These are phyloP conservation scores for Guadua angustifolia DNA, from an alignment of 176 grass and related monocot genomes.

Conservation along the genomic window DNA sequence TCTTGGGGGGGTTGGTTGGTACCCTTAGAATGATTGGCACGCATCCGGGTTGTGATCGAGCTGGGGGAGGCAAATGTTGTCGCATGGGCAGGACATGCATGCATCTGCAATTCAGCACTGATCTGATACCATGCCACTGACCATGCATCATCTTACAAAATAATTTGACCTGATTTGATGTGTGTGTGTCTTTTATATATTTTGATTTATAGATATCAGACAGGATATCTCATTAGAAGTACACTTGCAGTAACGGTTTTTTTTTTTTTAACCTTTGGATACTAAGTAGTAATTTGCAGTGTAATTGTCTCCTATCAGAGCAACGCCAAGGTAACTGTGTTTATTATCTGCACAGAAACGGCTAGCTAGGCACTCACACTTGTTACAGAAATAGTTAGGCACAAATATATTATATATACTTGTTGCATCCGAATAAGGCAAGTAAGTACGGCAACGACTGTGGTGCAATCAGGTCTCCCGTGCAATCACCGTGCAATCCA, in stretches of 20 bases:
- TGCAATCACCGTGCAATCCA: too few relatives aligned
- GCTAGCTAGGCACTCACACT: background rate
- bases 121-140: background rate
- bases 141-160: background rate
- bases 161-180: background rate
- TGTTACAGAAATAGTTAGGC: too few relatives aligned
- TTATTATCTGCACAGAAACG: background rate
- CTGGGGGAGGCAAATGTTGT: background rate
- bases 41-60: background rate
- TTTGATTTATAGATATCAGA: too few relatives aligned
- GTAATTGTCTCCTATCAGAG: too few relatives aligned
- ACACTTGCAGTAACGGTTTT: background rate
- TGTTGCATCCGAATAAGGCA: conserved; percentile 3
- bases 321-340: background rate
- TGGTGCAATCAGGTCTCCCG: too few relatives aligned
- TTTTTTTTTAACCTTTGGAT: too few relatives aligned
- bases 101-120: background rate
- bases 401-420: background rate
- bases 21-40: background rate
- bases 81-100: conserved; percentile 4
- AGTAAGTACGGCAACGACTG: too few relatives aligned
- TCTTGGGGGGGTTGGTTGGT: conserved; percentile 34
- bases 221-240: background rate
- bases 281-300: too few relatives aligned
- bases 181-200: too few relatives aligned